phyloP scores from a whole-genome alignment of 2,329 filamentous ascomycete species.

The Lizonia empirigonia region DNA sequence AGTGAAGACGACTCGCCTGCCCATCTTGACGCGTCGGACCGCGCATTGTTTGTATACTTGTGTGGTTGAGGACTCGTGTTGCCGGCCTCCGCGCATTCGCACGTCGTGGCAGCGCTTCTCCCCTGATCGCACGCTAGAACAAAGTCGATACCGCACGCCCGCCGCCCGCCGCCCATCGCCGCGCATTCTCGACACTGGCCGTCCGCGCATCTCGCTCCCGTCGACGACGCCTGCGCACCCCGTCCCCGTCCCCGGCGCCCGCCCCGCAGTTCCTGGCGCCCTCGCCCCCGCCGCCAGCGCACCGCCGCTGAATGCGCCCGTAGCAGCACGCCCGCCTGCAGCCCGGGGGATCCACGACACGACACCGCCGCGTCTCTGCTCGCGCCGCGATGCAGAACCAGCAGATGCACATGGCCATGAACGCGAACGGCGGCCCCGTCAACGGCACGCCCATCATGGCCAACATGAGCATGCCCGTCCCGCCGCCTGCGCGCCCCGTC shows the following conservation, averaged over 20 bases:
- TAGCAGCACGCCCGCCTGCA: slow-evolving; percentile 9
- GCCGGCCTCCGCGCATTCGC: slow-evolving; percentile 9
- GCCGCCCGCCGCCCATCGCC: slow-evolving; percentile 23
- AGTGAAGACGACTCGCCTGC: neutral
- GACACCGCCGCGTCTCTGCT: slow-evolving; percentile 5
- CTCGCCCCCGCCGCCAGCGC: slow-evolving; percentile 21
- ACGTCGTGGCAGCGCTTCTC: neutral
- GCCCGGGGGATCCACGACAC: slow-evolving; percentile 9
- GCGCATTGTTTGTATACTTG: no score
- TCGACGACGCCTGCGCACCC: slow-evolving; percentile 20
- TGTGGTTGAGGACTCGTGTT: slow-evolving; percentile 18
- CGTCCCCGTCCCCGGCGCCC: slow-evolving; percentile 7
- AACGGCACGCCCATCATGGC: slow-evolving; percentile 72
- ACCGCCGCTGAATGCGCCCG: slow-evolving; percentile 25
- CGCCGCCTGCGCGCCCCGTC: slow-evolving; percentile 37
- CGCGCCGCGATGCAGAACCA: slow-evolving; percentile 46
- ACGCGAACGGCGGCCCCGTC: slow-evolving; percentile 64
- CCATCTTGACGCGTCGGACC: slow-evolving; percentile 10
- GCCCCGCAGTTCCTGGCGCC: neutral
- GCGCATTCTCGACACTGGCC: slow-evolving; percentile 17
- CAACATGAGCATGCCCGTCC: slow-evolving; percentile 50
- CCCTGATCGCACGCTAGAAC: slow-evolving; percentile 5
- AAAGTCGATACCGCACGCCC: slow-evolving; percentile 1
- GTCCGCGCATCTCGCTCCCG: slow-evolving; percentile 5
- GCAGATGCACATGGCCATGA: slow-evolving; percentile 73